Evolutionary conservation across 2,329 filamentous ascomycete genomes (phyloP), one percentile per base, ranked within the genome.

Genomic region (Microcera coccophila): DNA sequence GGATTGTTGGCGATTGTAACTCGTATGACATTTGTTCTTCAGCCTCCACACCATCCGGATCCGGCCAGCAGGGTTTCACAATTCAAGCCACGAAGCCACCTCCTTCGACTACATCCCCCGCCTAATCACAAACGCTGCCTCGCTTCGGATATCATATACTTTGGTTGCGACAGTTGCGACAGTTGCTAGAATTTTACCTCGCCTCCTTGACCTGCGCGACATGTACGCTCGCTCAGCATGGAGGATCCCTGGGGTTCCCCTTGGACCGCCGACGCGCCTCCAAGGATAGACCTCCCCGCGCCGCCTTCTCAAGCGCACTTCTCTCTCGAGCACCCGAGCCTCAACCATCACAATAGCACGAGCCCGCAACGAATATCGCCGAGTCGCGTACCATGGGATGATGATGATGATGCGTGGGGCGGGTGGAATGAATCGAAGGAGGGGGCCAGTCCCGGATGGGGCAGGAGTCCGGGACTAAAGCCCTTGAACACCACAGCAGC

Each of bases 181-280:
- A n/a, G n/a, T n/a, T n/a, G n/a, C n/a, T n/a, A n/a, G n/a, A n/a
- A n/a, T n/a, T n/a, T n/a, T n/a, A n/a, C n/a, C n/a, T n/a, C n/a
- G n/a, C n/a, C n/a, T n/a, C n/a, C 7, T 17, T 32, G 29, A 32
- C 45, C 48, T 44, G 48, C 58, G 52, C 62, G 62, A 61, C 56
- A 65, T 62, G 63, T 61, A 28, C 52, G 49, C 51, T 55, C 56
- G 59, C 52, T 50, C 61, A 66, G 59, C 50, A 81, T 81, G 78
- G 78, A 81, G 62, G 76, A 81, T 76, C 77, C 78, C 56, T 81
- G 78, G 78, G 74, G 73, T 63, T 79, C 76, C 54, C 78, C 78
- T 64, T 81, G 78, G 70, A 68, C 67, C 45, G 59, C 33, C 5
- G 33, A 51, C 38, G 47, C 56, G 44, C 54, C 61, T 12, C 66